Percentiles rank a stretch among this genome's conserved stretches.
Evolutionary conservation across 345 rosid genomes (phyloP).

Genomic region (Clausena lansium): DNA sequence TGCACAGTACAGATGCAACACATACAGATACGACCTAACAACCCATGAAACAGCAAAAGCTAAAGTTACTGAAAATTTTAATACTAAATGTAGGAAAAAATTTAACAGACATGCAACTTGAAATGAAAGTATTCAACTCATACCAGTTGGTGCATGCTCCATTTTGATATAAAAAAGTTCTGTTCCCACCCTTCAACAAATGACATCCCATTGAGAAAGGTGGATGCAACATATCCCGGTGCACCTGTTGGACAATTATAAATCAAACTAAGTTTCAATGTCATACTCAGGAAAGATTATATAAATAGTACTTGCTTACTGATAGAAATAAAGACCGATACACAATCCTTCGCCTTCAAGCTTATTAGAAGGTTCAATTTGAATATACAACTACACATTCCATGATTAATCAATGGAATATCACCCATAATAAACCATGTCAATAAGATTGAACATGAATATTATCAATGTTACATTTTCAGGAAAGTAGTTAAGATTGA

Average conservation of each 20-base stretch:
- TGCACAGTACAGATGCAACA: not conserved
- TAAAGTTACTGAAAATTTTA: not conserved
- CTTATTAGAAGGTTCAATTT: not conserved
- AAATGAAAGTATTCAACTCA: constrained; percentile 14
- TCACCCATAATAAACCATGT: not conserved
- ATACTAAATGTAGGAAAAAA: constrained; percentile 1
- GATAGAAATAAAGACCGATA: not conserved
- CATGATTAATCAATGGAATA: not conserved
- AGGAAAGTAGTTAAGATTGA: not conserved
- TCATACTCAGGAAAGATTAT: not conserved
- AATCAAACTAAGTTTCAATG: not conserved
- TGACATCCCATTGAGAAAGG: constrained; percentile 92
- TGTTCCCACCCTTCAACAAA: constrained; percentile 99
- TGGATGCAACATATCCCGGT: constrained; percentile 78
- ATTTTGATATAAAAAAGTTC: constrained; percentile 90
- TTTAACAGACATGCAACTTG: not conserved
- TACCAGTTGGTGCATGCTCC: constrained; percentile 99
- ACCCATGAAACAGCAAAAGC: too few species aligned
- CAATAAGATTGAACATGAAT: not conserved
- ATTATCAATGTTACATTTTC: not conserved
- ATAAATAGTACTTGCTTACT: not conserved
- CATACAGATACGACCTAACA: not conserved
- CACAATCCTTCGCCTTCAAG: not conserved
- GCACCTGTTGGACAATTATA: constrained; percentile 56
- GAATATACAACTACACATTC: not conserved